A percentile compares a stretch with the other conserved stretches of the same genome.
Evolutionary conservation across 495 filamentous ascomycete genomes (phyloP).

Genomic region (Neurospora sp.): DNA sequence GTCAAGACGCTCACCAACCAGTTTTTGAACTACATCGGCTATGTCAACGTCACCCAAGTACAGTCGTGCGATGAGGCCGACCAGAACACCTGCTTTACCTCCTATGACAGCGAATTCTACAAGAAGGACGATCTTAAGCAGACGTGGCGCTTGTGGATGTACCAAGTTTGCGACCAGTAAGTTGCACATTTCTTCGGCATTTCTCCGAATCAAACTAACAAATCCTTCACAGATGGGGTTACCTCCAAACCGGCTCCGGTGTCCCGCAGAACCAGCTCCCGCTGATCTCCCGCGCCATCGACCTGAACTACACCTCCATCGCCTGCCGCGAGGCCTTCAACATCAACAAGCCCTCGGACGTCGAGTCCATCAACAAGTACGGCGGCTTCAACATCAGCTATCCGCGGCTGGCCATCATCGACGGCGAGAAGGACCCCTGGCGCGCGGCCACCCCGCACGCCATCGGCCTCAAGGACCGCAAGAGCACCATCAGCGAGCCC

Average conservation of each 20-base stretch:
- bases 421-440: slow-evolving; percentile 64
- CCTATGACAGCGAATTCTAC: slow-evolving; percentile 42
- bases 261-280: slow-evolving; percentile 48
- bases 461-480: slow-evolving; percentile 33
- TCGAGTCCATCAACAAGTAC: slow-evolving; percentile 53
- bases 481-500: slow-evolving; percentile 48
- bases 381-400: slow-evolving; percentile 59
- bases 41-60: slow-evolving; percentile 35
- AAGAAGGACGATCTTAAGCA: slow-evolving; percentile 37
- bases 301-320: slow-evolving; percentile 40
- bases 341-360: slow-evolving; percentile 45
- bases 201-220: neutral
- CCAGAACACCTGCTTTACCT: slow-evolving; percentile 48
- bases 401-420: slow-evolving; percentile 55
- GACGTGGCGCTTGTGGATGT: slow-evolving; percentile 50
- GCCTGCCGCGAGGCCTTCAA: slow-evolving; percentile 54
- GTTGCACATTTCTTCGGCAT: neutral
- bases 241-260: slow-evolving; percentile 54
- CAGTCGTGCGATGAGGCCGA: slow-evolving; percentile 7
- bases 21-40: slow-evolving; percentile 59
- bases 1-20: slow-evolving; percentile 37
- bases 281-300: slow-evolving; percentile 53
- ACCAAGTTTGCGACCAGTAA: slow-evolving; percentile 41
- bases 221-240: slow-evolving; percentile 52
- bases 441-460: slow-evolving; percentile 53